Base-by-base conservation (phyloP, 352 stramenopile species). In the Pythium dissotocum region DNA sequence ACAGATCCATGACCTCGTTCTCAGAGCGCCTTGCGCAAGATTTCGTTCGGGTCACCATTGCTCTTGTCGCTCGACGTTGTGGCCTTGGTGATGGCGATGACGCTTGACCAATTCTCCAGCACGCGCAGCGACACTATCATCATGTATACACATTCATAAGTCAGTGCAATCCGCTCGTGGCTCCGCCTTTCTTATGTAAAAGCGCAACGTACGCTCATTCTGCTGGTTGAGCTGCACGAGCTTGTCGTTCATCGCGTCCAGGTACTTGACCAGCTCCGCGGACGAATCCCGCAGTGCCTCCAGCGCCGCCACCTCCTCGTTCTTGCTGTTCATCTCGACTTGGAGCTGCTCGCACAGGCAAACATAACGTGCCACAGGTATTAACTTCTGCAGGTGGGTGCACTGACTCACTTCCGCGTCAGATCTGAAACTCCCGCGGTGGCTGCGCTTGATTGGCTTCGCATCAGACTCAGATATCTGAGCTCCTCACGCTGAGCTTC, bases 31-130 rank as follows among this genome's bases (percentile, higher is more conserved):
- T 83, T 91, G 62, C 78, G 77, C 40, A 90, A 68, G 59, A 93
- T 77, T 67, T 90, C 78, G 64, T 38, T 59, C 76, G 87, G 53
- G 70, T 44, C 38, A 38, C 18, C 44, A 12, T 14, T 28, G 8
- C 21, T 59, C 74, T 75, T 49, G 44, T 72, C 54, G n/a, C 54
- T 28, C 2, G 70, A 42, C 38, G 64, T 33, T 26, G 80, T 77
- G 33, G 87, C 70, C 65, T 88, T 93, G 33, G 85, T 85, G 59
- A 93, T 82, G 52, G 77, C 75, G 59, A 93, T 87, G 57, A 91
- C 85, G 60, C 85, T 91, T 6, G 83, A 88, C 85, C 85, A 93
- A 67, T 93, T 93, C 71, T 92, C 83, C 35, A 93, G 67, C 62
- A 93, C 85, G 6, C 83, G 85, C 35, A 93, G 71, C 35, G 85